These are phyloP conservation scores for Aspergillus steynii DNA, from an alignment of 495 filamentous ascomycete species.

Conservation along the genomic window DNA sequence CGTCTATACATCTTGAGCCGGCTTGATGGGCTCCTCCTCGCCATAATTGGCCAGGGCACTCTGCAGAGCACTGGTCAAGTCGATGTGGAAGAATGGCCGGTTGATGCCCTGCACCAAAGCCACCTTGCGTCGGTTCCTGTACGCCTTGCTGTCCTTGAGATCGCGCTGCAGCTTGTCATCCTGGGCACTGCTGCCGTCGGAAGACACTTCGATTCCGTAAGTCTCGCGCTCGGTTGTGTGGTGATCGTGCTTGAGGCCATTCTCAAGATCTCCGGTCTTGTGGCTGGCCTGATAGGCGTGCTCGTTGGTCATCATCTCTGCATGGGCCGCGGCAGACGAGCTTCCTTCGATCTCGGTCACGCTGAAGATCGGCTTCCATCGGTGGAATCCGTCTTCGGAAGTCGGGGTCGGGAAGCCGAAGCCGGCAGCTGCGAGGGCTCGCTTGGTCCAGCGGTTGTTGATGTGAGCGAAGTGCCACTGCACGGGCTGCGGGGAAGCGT, in stretches of 20 bases:
- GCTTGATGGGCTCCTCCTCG: constrained; percentile 6
- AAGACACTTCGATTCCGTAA: constrained; percentile 32
- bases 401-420: constrained; percentile 85
- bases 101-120: constrained; percentile 83
- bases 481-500: constrained; percentile 77
- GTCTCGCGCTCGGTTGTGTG: constrained; percentile 34
- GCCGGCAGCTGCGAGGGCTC: constrained; percentile 85
- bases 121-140: constrained; percentile 43
- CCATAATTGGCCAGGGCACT: constrained; percentile 73
- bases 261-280: constrained; percentile 43
- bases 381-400: constrained; percentile 52
- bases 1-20: constrained; percentile 7
- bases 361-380: constrained; percentile 96
- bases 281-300: constrained; percentile 30
- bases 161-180: constrained; percentile 48
- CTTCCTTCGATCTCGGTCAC: constrained; percentile 84
- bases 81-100: constrained; percentile 90
- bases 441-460: constrained; percentile 97
- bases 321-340: constrained; percentile 65
- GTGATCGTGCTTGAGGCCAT: constrained; percentile 28
- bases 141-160: constrained; percentile 47
- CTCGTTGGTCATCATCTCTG: constrained; percentile 58
- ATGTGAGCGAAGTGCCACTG: constrained; percentile 97
- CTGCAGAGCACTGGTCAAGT: constrained; percentile 87
- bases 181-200: constrained; percentile 30